phyloP scores from a whole-genome alignment of 2,329 filamentous ascomycete genomes.

The Teratosphaeria epicoccoides region DNA sequence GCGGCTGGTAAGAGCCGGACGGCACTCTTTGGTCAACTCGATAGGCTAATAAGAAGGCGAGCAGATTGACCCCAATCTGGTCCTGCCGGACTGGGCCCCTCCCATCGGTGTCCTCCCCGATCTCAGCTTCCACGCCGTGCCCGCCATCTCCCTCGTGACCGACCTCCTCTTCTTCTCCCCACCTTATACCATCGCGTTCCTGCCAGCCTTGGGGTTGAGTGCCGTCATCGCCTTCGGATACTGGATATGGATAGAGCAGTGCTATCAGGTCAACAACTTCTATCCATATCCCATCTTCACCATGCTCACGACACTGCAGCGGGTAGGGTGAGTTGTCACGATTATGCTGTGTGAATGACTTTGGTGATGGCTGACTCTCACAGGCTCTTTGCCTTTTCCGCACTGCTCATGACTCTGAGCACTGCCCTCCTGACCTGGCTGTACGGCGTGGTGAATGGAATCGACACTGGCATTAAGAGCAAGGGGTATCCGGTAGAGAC shows the following conservation, averaged over 20 bases:
- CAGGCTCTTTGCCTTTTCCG: slow-evolving; percentile 39
- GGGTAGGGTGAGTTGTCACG: slow-evolving; percentile 37
- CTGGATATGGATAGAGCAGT: slow-evolving; percentile 69
- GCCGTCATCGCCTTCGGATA: slow-evolving; percentile 53
- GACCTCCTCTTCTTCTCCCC: slow-evolving; percentile 61
- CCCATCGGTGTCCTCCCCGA: slow-evolving; percentile 43
- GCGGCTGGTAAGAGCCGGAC: slow-evolving; percentile 34
- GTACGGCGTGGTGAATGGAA: slow-evolving; percentile 57
- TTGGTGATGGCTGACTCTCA: background rate
- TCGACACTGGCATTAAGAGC: slow-evolving; percentile 2
- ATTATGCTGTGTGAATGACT: background rate
- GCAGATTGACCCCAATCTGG: slow-evolving; percentile 41
- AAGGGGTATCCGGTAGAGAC: slow-evolving; percentile 5
- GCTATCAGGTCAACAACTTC: slow-evolving; percentile 56
- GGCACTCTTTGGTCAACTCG: background rate
- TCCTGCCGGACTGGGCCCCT: slow-evolving; percentile 37
- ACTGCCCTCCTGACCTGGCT: slow-evolving; percentile 59
- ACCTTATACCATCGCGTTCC: slow-evolving; percentile 56
- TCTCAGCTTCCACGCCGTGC: slow-evolving; percentile 55
- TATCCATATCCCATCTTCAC: slow-evolving; percentile 84
- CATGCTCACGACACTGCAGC: slow-evolving; percentile 53
- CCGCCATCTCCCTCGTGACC: slow-evolving; percentile 51
- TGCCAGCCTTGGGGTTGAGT: slow-evolving; percentile 50
- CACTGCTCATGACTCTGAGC: slow-evolving; percentile 59
- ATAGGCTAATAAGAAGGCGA: background rate